phyloP scores from a whole-genome alignment of 2,329 filamentous ascomycete genomes.

The Sporothrix curviconia region DNA sequence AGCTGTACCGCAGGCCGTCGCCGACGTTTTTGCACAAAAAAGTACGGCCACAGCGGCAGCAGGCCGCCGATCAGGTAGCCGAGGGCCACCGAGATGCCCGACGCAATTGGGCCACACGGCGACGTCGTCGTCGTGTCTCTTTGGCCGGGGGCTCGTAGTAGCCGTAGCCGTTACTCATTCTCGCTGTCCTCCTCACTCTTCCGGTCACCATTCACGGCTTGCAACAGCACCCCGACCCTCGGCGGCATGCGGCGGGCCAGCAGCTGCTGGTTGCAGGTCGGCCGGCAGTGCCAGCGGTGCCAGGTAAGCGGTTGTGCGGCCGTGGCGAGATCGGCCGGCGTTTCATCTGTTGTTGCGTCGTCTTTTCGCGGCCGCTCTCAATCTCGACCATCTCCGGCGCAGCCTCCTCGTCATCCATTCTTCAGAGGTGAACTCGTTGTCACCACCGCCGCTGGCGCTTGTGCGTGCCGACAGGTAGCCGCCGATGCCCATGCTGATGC shows the following conservation, averaged over 20 bases:
- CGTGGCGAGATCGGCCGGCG: neutral
- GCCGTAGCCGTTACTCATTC: neutral
- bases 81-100: slow-evolving; percentile 24
- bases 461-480: slow-evolving; percentile 57
- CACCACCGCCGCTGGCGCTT: slow-evolving; percentile 15
- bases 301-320: slow-evolving; percentile 18
- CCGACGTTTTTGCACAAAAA: slow-evolving; percentile 24
- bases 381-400: neutral
- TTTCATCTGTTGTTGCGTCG: slow-evolving; percentile 20
- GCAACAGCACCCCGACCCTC: slow-evolving; percentile 2
- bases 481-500: slow-evolving; percentile 68
- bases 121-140: slow-evolving; percentile 5
- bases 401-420: slow-evolving; percentile 13
- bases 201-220: neutral
- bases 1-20: slow-evolving; percentile 28
- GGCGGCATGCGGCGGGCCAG: slow-evolving; percentile 11
- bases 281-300: slow-evolving; percentile 19
- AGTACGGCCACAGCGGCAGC: slow-evolving; percentile 28
- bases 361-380: slow-evolving; percentile 21
- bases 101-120: slow-evolving; percentile 20
- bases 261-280: slow-evolving; percentile 19
- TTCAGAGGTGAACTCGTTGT: neutral
- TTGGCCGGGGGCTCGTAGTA: slow-evolving; percentile 8
- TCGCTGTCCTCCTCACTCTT: neutral
- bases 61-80: slow-evolving; percentile 28